phyloP scores from a whole-genome alignment of 2,329 filamentous ascomycete genomes.

The Talaromyces funiculosus region DNA sequence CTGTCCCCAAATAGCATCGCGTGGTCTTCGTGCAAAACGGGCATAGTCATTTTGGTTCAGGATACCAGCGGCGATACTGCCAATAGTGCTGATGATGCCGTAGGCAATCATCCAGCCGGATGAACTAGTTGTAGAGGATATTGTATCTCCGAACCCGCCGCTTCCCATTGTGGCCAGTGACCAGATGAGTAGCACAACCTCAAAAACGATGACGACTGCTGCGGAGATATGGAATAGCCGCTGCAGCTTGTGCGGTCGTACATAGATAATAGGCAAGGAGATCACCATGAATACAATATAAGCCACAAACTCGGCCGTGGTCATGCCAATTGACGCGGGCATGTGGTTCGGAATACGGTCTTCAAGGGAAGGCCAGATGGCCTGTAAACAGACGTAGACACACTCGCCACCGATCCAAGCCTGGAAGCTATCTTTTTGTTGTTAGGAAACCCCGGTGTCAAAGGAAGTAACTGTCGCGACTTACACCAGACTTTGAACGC shows the following conservation, averaged over 20 bases:
- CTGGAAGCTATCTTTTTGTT: constrained; percentile 32
- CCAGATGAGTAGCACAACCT: constrained; percentile 42
- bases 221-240: constrained; percentile 41
- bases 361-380: constrained; percentile 43
- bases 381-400: constrained; percentile 43
- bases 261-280: constrained; percentile 42
- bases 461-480: neutral
- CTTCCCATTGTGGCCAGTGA: constrained; percentile 41
- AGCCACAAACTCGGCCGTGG: constrained; percentile 40
- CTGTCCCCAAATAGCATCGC: constrained; percentile 22
- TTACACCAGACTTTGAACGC: constrained; percentile 9
- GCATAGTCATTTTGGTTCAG: constrained; percentile 30
- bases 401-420: constrained; percentile 46
- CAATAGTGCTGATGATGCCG: constrained; percentile 28
- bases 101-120: constrained; percentile 23
- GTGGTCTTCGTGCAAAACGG: constrained; percentile 22
- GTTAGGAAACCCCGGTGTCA: constrained; percentile 26
- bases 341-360: constrained; percentile 41
- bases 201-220: constrained; percentile 38
- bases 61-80: constrained; percentile 26
- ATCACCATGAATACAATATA: constrained; percentile 44
- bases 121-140: constrained; percentile 20
- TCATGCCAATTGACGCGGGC: constrained; percentile 39
- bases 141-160: constrained; percentile 32
- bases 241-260: constrained; percentile 41